A percentile compares a stretch with the other conserved stretches of the same genome.
Conservation (phyloP, 2,329 filamentous ascomycete species). For the Aspergillus costaricaensis region DNA sequence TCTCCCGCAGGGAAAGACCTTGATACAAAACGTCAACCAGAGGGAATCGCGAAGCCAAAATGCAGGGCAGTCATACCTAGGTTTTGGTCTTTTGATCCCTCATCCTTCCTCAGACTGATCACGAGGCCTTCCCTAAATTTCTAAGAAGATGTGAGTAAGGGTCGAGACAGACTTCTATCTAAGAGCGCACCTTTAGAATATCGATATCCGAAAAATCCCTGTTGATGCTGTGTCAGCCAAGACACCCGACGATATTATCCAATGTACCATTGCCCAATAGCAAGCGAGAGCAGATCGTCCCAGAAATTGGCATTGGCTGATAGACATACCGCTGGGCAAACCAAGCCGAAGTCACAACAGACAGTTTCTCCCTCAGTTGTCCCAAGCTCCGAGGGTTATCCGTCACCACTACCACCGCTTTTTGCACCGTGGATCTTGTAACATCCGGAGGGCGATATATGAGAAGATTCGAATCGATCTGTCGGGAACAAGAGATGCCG, state of each 20-base stretch:
- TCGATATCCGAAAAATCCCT: conserved; percentile 87
- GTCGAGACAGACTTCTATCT: not conserved
- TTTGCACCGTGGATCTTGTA: conserved; percentile 96
- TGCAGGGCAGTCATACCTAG: conserved; percentile 63
- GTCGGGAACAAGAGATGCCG: conserved; percentile 91
- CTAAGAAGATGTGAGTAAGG: conserved; percentile 40
- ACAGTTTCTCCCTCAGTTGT: conserved; percentile 83
- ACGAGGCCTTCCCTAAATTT: conserved; percentile 87
- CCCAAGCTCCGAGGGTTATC: conserved; percentile 89
- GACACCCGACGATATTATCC: not conserved
- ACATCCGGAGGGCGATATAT: conserved; percentile 82
- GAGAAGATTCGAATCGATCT: conserved; percentile 78
- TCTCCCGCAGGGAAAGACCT: conserved; percentile 76
- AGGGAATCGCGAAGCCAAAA: not conserved
- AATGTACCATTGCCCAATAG: conserved; percentile 3
- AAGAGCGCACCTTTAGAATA: conserved; percentile 66
- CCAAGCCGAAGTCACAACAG: conserved; percentile 91
- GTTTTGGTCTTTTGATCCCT: conserved; percentile 79
- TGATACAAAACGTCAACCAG: conserved; percentile 16
- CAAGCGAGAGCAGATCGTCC: not conserved
- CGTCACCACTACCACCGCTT: conserved; percentile 93
- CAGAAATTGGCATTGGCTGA: not conserved
- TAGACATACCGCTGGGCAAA: conserved; percentile 74
- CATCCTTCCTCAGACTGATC: conserved; percentile 59
- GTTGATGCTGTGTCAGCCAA: conserved; percentile 13